These are phyloP conservation scores for Fusarium sp. DNA, from an alignment of 2,329 filamentous ascomycete genomes.

Conservation along the genomic window DNA sequence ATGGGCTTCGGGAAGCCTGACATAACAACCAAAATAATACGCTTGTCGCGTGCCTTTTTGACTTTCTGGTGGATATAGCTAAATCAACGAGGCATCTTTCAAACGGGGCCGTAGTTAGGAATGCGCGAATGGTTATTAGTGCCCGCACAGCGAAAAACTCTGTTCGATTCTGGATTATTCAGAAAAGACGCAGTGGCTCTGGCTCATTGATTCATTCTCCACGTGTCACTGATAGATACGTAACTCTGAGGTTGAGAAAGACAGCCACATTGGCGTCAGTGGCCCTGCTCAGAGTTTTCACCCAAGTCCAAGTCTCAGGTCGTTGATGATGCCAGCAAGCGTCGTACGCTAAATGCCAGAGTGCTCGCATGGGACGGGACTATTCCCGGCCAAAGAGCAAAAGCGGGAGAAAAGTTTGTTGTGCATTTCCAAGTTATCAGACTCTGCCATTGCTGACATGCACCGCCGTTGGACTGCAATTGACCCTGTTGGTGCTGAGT, in stretches of 20 bases:
- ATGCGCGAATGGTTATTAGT: conserved; percentile 35
- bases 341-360: conserved; percentile 27
- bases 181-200: conserved; percentile 24
- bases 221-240: conserved; percentile 32
- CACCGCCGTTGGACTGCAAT: conserved; percentile 12
- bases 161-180: conserved; percentile 25
- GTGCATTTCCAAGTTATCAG: too few relatives aligned
- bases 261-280: conserved; percentile 36
- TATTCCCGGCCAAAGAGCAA: conserved; percentile 5
- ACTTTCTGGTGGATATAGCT: conserved; percentile 29
- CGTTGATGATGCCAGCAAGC: conserved; percentile 19
- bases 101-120: conserved; percentile 16
- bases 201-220: conserved; percentile 35
- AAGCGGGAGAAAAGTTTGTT: too few relatives aligned
- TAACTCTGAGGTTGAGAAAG: conserved; percentile 6
- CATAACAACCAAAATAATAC: conserved; percentile 7
- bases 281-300: conserved; percentile 37
- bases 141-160: conserved; percentile 36
- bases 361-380: conserved; percentile 36
- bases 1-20: conserved; percentile 6
- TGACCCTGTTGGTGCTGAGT: not conserved
- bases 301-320: conserved; percentile 23
- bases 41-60: conserved; percentile 32
- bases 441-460: too few relatives aligned
- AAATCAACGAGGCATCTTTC: conserved; percentile 19